Evolutionary conservation across 2,329 filamentous ascomycete genomes (phyloP).

Genomic region (Diaporthe sp.): DNA sequence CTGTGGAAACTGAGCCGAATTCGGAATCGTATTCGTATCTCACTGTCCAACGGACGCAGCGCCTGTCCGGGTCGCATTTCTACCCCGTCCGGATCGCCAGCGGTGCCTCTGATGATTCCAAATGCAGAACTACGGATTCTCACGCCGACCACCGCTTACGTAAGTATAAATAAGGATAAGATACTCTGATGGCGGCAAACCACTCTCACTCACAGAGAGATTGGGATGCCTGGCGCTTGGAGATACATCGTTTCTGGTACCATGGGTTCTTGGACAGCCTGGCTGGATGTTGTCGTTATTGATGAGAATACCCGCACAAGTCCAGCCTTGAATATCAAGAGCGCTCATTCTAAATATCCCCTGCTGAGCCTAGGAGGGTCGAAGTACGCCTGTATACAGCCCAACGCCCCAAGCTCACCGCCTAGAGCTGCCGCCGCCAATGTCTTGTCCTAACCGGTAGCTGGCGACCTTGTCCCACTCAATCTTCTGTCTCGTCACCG

Average conservation of each 20-base stretch:
- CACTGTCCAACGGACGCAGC: neutral
- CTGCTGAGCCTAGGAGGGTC: neutral
- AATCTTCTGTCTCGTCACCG: slow-evolving; percentile 97
- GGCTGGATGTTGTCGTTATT: neutral
- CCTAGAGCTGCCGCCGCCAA: slow-evolving; percentile 76
- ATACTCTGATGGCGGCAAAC: neutral
- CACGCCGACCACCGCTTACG: neutral
- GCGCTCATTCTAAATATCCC: neutral
- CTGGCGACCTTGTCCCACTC: slow-evolving; percentile 99
- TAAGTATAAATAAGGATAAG: neutral
- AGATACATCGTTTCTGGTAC: neutral
- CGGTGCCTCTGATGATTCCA: neutral
- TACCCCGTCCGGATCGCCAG: neutral
- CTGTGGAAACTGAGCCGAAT: neutral
- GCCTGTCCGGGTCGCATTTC: neutral
- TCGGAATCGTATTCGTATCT: slow-evolving; percentile 25
- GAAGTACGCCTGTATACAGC: neutral
- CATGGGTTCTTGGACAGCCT: neutral
- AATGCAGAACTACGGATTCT: neutral
- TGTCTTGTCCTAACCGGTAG: slow-evolving; percentile 87
- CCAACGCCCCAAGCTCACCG: slow-evolving; percentile 54
- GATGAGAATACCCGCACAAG: neutral
- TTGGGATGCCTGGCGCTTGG: neutral
- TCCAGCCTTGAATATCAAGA: neutral
- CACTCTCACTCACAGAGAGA: neutral